These are phyloP conservation scores for Fonsecaea pugnacius DNA, from an alignment of 2,329 filamentous ascomycete species.

Conservation along the genomic window DNA sequence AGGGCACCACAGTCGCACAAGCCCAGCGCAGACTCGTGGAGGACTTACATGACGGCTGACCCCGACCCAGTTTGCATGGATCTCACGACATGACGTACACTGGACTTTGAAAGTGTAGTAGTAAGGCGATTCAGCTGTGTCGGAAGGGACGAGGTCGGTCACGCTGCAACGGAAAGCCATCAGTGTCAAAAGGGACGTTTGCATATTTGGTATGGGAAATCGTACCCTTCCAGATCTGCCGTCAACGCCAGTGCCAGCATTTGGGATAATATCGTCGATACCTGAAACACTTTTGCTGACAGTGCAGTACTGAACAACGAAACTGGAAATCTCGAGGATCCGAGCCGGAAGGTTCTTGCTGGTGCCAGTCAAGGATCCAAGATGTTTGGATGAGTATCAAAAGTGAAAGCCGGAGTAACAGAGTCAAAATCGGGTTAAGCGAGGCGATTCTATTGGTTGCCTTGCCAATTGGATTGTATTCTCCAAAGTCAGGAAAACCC, in stretches of 20 bases:
- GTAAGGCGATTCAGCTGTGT: constrained; percentile 81
- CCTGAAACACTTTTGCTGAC: background rate
- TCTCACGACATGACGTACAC: constrained; percentile 95
- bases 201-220: background rate
- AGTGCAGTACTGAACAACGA: background rate
- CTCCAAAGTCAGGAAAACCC: background rate
- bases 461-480: background rate
- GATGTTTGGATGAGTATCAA: background rate
- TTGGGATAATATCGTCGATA: background rate
- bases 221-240: constrained; percentile 39
- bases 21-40: background rate
- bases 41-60: constrained; percentile 82
- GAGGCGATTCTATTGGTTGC: background rate
- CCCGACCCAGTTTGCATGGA: constrained; percentile 81
- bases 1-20: background rate
- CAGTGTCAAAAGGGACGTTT: constrained; percentile 10
- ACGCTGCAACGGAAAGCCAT: constrained; percentile 62
- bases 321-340: too few species aligned
- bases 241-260: constrained; percentile 36
- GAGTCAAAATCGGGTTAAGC: background rate
- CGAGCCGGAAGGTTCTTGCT: background rate
- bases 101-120: constrained; percentile 98
- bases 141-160: constrained; percentile 82
- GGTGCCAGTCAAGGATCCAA: background rate
- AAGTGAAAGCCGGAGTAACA: background rate